phyloP scores from a whole-genome alignment of 164 flowering plant genomes.

The Piper longum region DNA sequence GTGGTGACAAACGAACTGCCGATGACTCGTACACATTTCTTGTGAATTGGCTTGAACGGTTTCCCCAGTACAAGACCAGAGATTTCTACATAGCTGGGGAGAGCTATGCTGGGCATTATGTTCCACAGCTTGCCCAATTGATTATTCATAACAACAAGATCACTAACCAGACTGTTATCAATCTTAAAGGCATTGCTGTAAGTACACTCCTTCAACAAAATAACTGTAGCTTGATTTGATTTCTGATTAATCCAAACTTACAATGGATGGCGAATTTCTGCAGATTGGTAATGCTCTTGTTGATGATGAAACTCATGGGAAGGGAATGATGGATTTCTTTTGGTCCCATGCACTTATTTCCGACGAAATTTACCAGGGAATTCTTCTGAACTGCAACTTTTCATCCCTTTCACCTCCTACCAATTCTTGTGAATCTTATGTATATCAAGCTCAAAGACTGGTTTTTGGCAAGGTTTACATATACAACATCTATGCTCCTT shows the following conservation, averaged over 20 bases:
- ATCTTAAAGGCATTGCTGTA: constrained; percentile 20
- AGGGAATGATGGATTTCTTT: constrained; percentile 15
- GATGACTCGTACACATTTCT: constrained; percentile 23
- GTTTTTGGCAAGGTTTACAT: constrained; percentile 7
- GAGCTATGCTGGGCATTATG: constrained; percentile 37
- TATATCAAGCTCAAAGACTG: background rate
- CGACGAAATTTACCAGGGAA: constrained; percentile 15
- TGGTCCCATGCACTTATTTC: constrained; percentile 23
- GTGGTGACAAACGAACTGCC: constrained; percentile 28
- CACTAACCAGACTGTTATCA: constrained; percentile 15
- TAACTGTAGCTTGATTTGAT: constrained; percentile 9
- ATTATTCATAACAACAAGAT: constrained; percentile 5
- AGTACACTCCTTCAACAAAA: too few relatives aligned
- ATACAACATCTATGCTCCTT: constrained; percentile 36
- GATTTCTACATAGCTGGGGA: constrained; percentile 35
- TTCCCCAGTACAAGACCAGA: constrained; percentile 27
- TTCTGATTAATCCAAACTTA: background rate
- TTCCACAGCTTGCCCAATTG: constrained; percentile 30
- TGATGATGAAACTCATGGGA: constrained; percentile 6
- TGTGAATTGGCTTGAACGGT: constrained; percentile 30
- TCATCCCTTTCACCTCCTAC: background rate
- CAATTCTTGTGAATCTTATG: constrained; percentile 2
- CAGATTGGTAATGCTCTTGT: constrained; percentile 29
- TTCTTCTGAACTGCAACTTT: constrained; percentile 17
- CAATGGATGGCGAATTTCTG: background rate